Conservation (phyloP, 352 stramenopile species). For the Pythium vanterpoolii region DNA sequence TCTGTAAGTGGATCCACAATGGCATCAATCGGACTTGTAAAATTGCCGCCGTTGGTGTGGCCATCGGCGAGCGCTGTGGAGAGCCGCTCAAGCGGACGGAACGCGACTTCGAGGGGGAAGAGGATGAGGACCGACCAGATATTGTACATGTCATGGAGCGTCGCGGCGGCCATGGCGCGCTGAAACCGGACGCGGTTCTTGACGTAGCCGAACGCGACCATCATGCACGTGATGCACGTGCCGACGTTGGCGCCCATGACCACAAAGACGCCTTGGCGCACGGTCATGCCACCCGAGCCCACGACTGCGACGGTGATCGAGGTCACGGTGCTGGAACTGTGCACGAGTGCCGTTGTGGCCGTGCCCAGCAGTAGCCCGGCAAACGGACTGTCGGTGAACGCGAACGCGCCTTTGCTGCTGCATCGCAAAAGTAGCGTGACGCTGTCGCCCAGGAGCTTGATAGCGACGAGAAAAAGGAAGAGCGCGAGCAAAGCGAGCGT, state of each 20-base stretch:
- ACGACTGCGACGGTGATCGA: constrained; percentile 9
- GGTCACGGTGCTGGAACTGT: constrained; percentile 37
- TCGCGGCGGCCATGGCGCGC: constrained; percentile 27
- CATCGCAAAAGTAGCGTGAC: constrained; percentile 74
- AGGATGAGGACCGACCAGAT: constrained; percentile 13
- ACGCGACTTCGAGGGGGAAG: constrained; percentile 31
- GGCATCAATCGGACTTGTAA: constrained; percentile 22
- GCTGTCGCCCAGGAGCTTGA: constrained; percentile 73
- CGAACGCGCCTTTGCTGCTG: constrained; percentile 63
- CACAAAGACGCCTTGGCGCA: constrained; percentile 60
- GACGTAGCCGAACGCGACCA: constrained; percentile 13
- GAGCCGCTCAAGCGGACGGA: constrained; percentile 32
- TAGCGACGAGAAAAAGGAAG: constrained; percentile 81
- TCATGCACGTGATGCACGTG: constrained; percentile 15
- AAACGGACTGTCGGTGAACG: constrained; percentile 68
- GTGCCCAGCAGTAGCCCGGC: constrained; percentile 77
- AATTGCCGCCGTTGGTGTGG: constrained; percentile 15
- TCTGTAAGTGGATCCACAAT: constrained; percentile 22
- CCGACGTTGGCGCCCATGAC: constrained; percentile 80
- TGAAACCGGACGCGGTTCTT: constrained; percentile 29
- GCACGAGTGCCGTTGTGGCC: constrained; percentile 44
- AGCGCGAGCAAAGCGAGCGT: constrained; percentile 43
- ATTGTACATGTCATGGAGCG: constrained; percentile 17
- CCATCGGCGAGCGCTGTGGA: constrained; percentile 18
- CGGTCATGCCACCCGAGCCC: constrained; percentile 8